Evolutionary conservation across 768 basidiomycete genomes (phyloP).

Genomic region (Trametes punicea): DNA sequence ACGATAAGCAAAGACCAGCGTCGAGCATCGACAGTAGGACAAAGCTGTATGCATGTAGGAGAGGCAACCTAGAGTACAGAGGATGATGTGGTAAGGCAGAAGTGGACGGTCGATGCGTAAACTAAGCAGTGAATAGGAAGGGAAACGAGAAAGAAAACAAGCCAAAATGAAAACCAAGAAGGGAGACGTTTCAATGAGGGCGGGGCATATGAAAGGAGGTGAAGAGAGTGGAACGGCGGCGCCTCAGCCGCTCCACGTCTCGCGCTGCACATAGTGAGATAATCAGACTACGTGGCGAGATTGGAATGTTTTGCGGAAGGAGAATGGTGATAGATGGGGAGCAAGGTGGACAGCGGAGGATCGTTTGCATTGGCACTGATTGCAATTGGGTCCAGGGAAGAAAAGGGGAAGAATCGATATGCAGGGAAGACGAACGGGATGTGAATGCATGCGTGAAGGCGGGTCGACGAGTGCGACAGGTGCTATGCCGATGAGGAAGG

Average conservation of each 20-base stretch:
- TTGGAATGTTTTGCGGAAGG: not conserved
- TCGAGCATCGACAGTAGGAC: no score
- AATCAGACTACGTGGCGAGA: no score
- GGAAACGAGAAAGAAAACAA: not conserved
- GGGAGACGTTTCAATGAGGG: not conserved
- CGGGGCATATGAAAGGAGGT: not conserved
- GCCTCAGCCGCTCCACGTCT: no score
- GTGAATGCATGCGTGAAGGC: not conserved
- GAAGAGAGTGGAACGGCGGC: no score
- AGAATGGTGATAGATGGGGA: not conserved
- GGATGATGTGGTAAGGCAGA: not conserved
- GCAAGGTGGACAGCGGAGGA: not conserved
- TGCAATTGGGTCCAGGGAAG: not conserved
- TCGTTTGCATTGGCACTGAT: not conserved
- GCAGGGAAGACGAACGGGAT: not conserved
- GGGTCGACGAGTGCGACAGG: not conserved
- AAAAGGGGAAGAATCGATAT: not conserved
- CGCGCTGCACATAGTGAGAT: no score
- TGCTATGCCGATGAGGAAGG: not conserved
- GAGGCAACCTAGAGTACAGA: not conserved
- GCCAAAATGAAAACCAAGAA: not conserved
- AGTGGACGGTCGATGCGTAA: not conserved
- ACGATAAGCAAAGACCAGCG: no score
- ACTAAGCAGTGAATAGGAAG: no score
- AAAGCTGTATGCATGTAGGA: not conserved